Evolutionary conservation across 1,139 yeast genomes (phyloP).

Genomic region (Yamadazyma diospyri): DNA sequence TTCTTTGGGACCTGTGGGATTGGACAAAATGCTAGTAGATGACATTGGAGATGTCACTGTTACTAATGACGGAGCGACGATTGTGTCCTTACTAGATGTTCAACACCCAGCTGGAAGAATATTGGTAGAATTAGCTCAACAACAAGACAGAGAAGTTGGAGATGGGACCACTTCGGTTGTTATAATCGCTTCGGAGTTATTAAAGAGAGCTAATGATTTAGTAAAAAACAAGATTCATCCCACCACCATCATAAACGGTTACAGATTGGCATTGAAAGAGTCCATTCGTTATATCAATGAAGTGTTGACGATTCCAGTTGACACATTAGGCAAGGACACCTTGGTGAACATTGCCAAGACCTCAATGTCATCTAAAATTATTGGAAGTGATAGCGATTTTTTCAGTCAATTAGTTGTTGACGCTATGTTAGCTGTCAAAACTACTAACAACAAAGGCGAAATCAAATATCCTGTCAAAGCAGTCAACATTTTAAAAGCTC

Average conservation of each 20-base stretch:
- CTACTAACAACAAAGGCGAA: slow-evolving; percentile 85
- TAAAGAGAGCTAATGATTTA: slow-evolving; percentile 90
- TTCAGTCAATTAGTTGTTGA: slow-evolving; percentile 91
- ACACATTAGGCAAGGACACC: slow-evolving; percentile 78
- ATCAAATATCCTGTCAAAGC: slow-evolving; percentile 95
- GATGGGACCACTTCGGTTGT: slow-evolving; percentile 98
- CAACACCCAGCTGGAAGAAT: slow-evolving; percentile 99
- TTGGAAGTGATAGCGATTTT: slow-evolving; percentile 93
- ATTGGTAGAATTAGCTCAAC: slow-evolving; percentile 95
- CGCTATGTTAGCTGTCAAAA: slow-evolving; percentile 92
- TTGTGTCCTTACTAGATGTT: slow-evolving; percentile 83
- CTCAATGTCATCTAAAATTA: slow-evolving; percentile 94
- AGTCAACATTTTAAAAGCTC: slow-evolving; percentile 92
- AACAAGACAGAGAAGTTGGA: slow-evolving; percentile 98
- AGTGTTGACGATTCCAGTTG: slow-evolving; percentile 78
- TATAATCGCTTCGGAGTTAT: slow-evolving; percentile 87
- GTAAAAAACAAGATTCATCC: slow-evolving; percentile 95
- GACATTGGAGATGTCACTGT: slow-evolving; percentile 99
- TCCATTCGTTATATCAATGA: slow-evolving; percentile 87
- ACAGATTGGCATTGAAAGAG: slow-evolving; percentile 88
- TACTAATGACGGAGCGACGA: slow-evolving; percentile 98
- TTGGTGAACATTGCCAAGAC: slow-evolving; percentile 89
- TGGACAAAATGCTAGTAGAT: slow-evolving; percentile 97
- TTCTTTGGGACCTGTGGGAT: slow-evolving; percentile 96
- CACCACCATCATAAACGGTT: slow-evolving; percentile 95